These are phyloP conservation scores for Nevesoporus exiguus DNA, from an alignment of 768 basidiomycete species.

Conservation along the genomic window DNA sequence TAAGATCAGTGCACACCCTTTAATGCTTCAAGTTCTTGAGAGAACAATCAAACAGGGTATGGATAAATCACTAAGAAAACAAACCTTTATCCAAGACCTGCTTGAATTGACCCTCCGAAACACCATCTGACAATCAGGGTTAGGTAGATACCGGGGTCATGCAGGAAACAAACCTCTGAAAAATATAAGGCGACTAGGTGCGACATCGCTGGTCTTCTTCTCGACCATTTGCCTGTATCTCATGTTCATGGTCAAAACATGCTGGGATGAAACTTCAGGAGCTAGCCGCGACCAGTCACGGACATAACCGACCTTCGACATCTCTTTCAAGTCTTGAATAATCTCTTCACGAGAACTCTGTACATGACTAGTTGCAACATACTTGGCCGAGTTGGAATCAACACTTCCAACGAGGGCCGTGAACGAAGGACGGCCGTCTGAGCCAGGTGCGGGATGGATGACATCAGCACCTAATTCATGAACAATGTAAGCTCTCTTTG, in stretches of 20 bases:
- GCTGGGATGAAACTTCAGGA: constrained; percentile 33
- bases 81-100: constrained; percentile 51
- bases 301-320: constrained; percentile 49
- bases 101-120: constrained; percentile 54
- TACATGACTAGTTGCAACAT: constrained; percentile 56
- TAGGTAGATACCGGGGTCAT: not conserved
- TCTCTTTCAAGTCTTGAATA: constrained; percentile 64
- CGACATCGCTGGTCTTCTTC: constrained; percentile 38
- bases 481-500: constrained; percentile 1
- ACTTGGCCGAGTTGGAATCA: constrained; percentile 73
- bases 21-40: constrained; percentile 54
- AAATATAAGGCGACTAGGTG: constrained; percentile 73
- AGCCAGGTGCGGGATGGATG: constrained; percentile 78
- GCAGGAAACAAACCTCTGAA: constrained; percentile 53
- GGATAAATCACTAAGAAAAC: constrained; percentile 5
- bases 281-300: not conserved
- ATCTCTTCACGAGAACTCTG: constrained; percentile 73
- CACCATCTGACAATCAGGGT: constrained; percentile 39
- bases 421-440: constrained; percentile 77
- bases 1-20: constrained; percentile 41
- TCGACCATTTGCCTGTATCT: constrained; percentile 54
- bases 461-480: constrained; percentile 64
- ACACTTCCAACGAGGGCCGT: constrained; percentile 79
- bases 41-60: not conserved
- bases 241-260: constrained; percentile 55